Evolutionary conservation across 768 basidiomycete genomes (phyloP).

Genomic region (Inosperma sp.): DNA sequence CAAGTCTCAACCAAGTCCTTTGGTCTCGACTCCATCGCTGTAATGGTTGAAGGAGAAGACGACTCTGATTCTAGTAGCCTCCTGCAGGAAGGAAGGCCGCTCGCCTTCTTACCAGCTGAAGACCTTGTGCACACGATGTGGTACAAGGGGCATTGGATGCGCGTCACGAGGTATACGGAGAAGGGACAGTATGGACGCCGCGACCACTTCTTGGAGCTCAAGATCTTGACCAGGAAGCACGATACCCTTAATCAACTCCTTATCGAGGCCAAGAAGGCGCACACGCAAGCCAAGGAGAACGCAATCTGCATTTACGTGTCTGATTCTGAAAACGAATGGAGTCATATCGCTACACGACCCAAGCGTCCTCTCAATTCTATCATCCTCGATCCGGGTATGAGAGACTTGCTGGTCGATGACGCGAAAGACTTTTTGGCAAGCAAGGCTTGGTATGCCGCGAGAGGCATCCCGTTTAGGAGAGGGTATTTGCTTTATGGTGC

Average conservation of each 20-base stretch:
- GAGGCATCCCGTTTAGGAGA: slow-evolving; percentile 78
- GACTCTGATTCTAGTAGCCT: slow-evolving; percentile 25
- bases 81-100: slow-evolving; percentile 25
- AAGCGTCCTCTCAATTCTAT: slow-evolving; percentile 67
- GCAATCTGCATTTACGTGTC: slow-evolving; percentile 51
- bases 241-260: slow-evolving; percentile 48
- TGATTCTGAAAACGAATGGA: slow-evolving; percentile 50
- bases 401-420: slow-evolving; percentile 61
- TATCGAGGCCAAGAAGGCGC: slow-evolving; percentile 47
- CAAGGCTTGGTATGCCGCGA: slow-evolving; percentile 66
- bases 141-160: slow-evolving; percentile 45
- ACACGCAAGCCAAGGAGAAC: slow-evolving; percentile 48
- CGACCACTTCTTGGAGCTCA: slow-evolving; percentile 40
- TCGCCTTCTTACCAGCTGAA: slow-evolving; percentile 43
- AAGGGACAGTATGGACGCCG: slow-evolving; percentile 32
- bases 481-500: slow-evolving; percentile 79
- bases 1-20: slow-evolving; percentile 44
- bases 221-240: slow-evolving; percentile 43
- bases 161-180: slow-evolving; percentile 33
- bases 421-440: slow-evolving; percentile 65
- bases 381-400: slow-evolving; percentile 64
- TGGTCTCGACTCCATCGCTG: slow-evolving; percentile 29
- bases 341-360: slow-evolving; percentile 48
- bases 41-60: slow-evolving; percentile 37
- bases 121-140: slow-evolving; percentile 39